A percentile compares a stretch with the other conserved stretches of the same genome.
phyloP scores from a whole-genome alignment of 306 rosid species.

The Fragaria iinumae region DNA sequence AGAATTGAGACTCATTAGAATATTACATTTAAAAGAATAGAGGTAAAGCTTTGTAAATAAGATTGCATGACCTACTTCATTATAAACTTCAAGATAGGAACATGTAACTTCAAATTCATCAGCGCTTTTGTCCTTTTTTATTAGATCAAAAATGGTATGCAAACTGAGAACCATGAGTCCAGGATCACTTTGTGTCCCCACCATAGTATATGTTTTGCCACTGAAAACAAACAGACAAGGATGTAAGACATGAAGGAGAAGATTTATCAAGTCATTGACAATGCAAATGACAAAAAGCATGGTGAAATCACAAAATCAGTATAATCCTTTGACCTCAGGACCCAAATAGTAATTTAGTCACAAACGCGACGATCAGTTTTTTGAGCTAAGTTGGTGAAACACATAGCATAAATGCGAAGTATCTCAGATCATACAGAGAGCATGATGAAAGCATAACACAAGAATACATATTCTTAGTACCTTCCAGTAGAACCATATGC shows the following conservation, averaged over 20 bases:
- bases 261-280: conserved; percentile 4
- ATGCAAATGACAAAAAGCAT: conserved; percentile 5
- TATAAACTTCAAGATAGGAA: conserved; percentile 68
- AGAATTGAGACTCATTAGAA: neutral
- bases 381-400: neutral
- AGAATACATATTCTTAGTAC: conserved; percentile 27
- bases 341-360: neutral
- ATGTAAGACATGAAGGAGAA: conserved; percentile 8
- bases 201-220: conserved; percentile 69
- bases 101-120: conserved; percentile 61
- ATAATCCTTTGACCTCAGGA: neutral
- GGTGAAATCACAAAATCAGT: neutral
- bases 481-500: conserved; percentile 72
- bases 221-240: conserved; percentile 26
- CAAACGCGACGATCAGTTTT: too few relatives aligned
- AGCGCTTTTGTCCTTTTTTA: conserved; percentile 41
- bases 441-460: neutral
- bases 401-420: neutral
- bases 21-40: neutral
- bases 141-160: conserved; percentile 52
- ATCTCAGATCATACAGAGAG: neutral
- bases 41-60: neutral
- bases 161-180: conserved; percentile 73
- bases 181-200: conserved; percentile 60
- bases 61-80: conserved; percentile 38